phyloP scores from a whole-genome alignment of 306 rosid genomes.

The Cucurbita argyrosperma region DNA sequence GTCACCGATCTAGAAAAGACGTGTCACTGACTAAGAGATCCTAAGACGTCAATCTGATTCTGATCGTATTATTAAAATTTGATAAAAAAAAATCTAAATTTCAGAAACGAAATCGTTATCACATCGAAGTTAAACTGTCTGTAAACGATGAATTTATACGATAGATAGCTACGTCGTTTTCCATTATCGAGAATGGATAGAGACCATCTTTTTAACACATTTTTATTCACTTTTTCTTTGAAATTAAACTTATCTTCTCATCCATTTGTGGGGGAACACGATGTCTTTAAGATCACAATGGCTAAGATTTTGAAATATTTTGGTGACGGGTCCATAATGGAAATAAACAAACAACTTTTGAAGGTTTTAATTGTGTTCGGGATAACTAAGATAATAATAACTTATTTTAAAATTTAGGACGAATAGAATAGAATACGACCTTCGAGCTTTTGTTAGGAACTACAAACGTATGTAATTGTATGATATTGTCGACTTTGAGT shows the following conservation, averaged over 20 bases:
- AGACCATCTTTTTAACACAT: too few relatives aligned
- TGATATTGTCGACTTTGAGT: too few relatives aligned
- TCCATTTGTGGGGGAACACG: background rate
- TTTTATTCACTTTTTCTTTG: background rate
- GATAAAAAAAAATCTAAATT: too few relatives aligned
- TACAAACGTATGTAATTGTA: too few relatives aligned
- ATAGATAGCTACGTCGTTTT: background rate
- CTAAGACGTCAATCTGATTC: background rate
- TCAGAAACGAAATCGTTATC: too few relatives aligned
- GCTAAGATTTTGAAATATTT: background rate
- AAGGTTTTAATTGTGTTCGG: background rate
- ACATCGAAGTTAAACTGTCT: background rate
- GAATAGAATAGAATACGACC: too few relatives aligned
- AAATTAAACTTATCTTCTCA: background rate
- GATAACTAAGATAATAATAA: background rate
- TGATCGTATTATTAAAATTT: too few relatives aligned
- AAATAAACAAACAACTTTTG: background rate
- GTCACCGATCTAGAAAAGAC: too few relatives aligned
- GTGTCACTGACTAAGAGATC: too few relatives aligned
- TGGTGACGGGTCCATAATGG: background rate
- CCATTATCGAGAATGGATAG: background rate
- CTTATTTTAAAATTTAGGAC: too few relatives aligned
- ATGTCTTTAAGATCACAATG: background rate
- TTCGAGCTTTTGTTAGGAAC: too few relatives aligned
- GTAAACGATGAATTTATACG: background rate